Evolutionary conservation across 345 rosid genomes (phyloP).

Genomic region (Mangifera indica): DNA sequence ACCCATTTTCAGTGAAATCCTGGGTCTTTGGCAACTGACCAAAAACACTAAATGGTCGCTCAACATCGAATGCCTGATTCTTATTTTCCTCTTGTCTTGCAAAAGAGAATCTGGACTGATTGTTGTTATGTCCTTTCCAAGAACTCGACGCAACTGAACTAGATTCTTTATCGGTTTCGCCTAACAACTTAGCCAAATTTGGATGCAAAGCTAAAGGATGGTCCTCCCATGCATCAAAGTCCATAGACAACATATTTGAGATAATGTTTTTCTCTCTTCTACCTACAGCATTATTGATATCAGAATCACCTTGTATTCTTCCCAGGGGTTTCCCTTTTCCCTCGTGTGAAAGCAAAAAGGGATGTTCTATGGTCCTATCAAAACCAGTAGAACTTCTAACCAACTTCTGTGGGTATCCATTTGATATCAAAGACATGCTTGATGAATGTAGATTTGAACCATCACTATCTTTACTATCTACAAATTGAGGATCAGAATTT

Average conservation of each 20-base stretch:
- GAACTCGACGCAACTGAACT: constrained; percentile 42
- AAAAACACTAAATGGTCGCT: constrained; percentile 31
- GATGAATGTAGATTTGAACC: constrained; percentile 29
- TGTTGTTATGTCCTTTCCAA: constrained; percentile 52
- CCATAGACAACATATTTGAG: constrained; percentile 74
- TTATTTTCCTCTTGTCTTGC: constrained; percentile 69
- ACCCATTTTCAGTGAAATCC: constrained; percentile 44
- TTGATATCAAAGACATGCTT: constrained; percentile 34
- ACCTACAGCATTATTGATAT: constrained; percentile 30
- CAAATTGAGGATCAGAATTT: constrained; percentile 31
- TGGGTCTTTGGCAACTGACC: constrained; percentile 42
- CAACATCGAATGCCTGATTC: constrained; percentile 38
- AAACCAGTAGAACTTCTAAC: constrained; percentile 33
- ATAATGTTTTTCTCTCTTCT: constrained; percentile 70
- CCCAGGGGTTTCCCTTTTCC: constrained; percentile 32
- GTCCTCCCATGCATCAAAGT: constrained; percentile 80
- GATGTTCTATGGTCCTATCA: constrained; percentile 32
- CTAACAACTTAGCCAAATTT: constrained; percentile 58
- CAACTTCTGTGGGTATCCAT: constrained; percentile 46
- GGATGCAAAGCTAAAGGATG: constrained; percentile 56
- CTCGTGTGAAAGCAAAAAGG: constrained; percentile 38
- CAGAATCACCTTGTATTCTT: constrained; percentile 23
- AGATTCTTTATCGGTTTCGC: constrained; percentile 48
- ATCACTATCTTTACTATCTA: constrained; percentile 38
- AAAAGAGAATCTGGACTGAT: constrained; percentile 83